Evolutionary conservation across 208 protist species (phyloP), one percentile per base, ranked within the genome.

Genomic region (Naegleria gruberi): DNA sequence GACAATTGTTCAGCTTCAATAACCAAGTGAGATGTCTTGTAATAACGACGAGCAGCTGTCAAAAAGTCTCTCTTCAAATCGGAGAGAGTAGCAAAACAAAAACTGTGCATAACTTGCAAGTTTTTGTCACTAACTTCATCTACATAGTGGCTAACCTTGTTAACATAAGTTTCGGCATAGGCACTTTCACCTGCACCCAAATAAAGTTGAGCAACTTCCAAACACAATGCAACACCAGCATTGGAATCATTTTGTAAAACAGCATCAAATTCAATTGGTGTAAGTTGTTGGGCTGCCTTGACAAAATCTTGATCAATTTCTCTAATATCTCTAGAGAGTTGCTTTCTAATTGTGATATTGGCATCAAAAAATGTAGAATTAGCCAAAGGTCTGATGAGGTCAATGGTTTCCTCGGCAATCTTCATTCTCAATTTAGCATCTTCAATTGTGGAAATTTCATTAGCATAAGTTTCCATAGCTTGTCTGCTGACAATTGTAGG

Each of bases 1-100:
- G 57, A 90, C 51, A 90, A 46, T 55, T 90, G 90, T 90, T 93
- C 91, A 12, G 91, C 92, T 44, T 92, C 91, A 43, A 88, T 86
- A 30, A 95, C 91, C 34, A 96, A 47, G 41, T 94, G 90, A 12
- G 93, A 95, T 7, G 97, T 91, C 81, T 98, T 95, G 90, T 97
- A 96, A 91, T 97, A 98, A 55, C 93, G 93, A 45, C 92, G 90
- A 6, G 95, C 92, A 30, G 97, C 96, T 51, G 98, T 97, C 10
- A 96, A 43, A 92, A 98, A 98, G 42, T 95, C 92, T 83, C 94
- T 91, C 88, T 97, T 96, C 43, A 91, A 93, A 92, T 98, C 95
- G 41, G 96, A 90, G 44, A 98, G 93, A n/a, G 92, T 89, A 12
- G 96, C 96, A 92, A 96, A 95, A 82, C 92, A 93, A 17, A 90